Conservation (phyloP, 2,329 filamentous ascomycete genomes). For the Domatiomyces globalis region DNA sequence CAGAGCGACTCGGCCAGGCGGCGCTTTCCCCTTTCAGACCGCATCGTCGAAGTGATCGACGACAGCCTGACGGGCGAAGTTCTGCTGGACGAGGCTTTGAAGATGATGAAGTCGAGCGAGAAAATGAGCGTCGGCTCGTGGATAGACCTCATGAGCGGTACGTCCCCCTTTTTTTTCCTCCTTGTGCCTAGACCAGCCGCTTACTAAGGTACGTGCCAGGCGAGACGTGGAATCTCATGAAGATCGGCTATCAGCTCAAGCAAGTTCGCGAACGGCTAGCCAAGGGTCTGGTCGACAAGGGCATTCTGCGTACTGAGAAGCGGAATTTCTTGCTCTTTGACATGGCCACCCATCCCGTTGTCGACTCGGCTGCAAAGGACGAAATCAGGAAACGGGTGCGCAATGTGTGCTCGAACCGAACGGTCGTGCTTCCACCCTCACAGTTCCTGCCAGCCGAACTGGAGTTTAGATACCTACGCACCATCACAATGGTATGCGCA, state of each 20-base stretch:
- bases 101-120: constrained; percentile 99
- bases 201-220: constrained; percentile 39
- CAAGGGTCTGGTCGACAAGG: constrained; percentile 96
- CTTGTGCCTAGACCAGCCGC: not conserved
- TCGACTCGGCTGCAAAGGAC: constrained; percentile 91
- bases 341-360: constrained; percentile 97
- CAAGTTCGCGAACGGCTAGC: constrained; percentile 95
- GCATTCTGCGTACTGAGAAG: constrained; percentile 95
- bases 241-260: constrained; percentile 98
- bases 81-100: constrained; percentile 88
- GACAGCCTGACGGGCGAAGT: constrained; percentile 94
- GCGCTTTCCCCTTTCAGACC: constrained; percentile 82
- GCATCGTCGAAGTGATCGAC: constrained; percentile 92
- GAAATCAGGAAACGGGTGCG: constrained; percentile 88
- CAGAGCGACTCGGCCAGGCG: constrained; percentile 87
- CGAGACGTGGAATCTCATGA: constrained; percentile 99
- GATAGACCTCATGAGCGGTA: constrained; percentile 99
- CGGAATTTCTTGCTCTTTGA: constrained; percentile 99
- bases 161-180: constrained; percentile 17
- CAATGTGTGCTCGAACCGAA: constrained; percentile 83
- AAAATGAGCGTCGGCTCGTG: constrained; percentile 99
- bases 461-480: constrained; percentile 85
- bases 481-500: constrained; percentile 91
- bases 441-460: constrained; percentile 88
- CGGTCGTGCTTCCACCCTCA: constrained; percentile 71